phyloP scores from a whole-genome alignment of 441 rosid species.

The Erodium trifolium region DNA sequence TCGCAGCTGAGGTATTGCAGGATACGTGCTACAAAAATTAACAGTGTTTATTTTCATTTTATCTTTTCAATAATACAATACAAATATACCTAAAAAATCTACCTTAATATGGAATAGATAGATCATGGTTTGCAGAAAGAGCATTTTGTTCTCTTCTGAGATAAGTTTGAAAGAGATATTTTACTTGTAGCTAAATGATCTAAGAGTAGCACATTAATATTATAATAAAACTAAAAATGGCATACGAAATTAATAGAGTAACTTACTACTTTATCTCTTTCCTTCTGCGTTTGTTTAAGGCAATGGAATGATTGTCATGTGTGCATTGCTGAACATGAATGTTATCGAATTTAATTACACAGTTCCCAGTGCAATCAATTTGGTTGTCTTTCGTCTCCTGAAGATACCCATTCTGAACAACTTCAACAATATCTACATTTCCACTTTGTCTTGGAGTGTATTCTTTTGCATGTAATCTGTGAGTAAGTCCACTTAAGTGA shows the following conservation, averaged over 20 bases:
- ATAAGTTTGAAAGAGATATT: background rate
- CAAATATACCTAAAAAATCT: background rate
- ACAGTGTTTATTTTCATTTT: background rate
- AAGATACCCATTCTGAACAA: constrained; percentile 18
- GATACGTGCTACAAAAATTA: constrained; percentile 27
- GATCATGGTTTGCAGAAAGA: background rate
- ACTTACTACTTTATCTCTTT: constrained; percentile 27
- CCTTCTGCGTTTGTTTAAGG: constrained; percentile 23
- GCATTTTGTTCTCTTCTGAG: constrained; percentile 1
- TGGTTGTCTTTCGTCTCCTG: constrained; percentile 14
- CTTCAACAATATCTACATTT: constrained; percentile 12
- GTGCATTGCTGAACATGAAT: constrained; percentile 10
- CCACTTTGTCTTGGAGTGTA: constrained; percentile 18
- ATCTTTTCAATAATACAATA: background rate
- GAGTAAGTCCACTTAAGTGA: constrained; percentile 14
- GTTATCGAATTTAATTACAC: constrained; percentile 13
- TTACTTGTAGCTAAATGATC: constrained; percentile 9
- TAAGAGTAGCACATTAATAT: constrained; percentile 4
- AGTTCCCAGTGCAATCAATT: constrained; percentile 12
- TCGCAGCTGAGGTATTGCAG: constrained; percentile 25
- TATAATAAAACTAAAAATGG: background rate
- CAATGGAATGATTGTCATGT: constrained; percentile 22
- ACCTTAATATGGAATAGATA: background rate
- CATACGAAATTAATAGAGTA: constrained; percentile 1
- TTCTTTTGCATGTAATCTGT: constrained; percentile 18